phyloP scores from a whole-genome alignment of 1,284 basidiomycete genomes.

The Ustilago tritici region DNA sequence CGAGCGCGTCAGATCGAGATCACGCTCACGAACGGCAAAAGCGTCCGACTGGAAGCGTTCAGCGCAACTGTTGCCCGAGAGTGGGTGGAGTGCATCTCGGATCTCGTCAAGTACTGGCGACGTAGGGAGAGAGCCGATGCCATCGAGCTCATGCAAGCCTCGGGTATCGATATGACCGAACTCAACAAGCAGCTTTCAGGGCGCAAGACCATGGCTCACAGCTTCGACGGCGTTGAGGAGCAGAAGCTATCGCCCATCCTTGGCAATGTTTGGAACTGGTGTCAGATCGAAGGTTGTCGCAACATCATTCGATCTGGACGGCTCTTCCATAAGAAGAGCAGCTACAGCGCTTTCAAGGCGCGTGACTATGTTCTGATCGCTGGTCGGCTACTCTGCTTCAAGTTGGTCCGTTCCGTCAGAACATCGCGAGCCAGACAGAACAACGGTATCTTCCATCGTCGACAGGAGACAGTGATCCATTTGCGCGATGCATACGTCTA shows the following conservation, averaged over 20 bases:
- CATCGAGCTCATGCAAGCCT: constrained; percentile 79
- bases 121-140: constrained; percentile 79
- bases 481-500: constrained; percentile 68
- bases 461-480: constrained; percentile 62
- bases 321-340: constrained; percentile 74
- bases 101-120: constrained; percentile 81
- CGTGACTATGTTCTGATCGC: constrained; percentile 64
- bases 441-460: constrained; percentile 65
- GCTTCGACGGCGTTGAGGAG: constrained; percentile 28
- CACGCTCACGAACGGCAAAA: constrained; percentile 77
- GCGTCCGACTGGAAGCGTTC: constrained; percentile 78
- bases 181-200: constrained; percentile 36
- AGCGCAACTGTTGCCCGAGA: constrained; percentile 76
- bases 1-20: constrained; percentile 82
- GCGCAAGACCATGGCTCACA: constrained; percentile 4
- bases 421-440: constrained; percentile 66
- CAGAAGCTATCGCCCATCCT: constrained; percentile 74
- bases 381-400: constrained; percentile 63
- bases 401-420: constrained; percentile 58
- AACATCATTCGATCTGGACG: constrained; percentile 79
- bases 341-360: constrained; percentile 55
- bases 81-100: constrained; percentile 81
- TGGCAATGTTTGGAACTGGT: constrained; percentile 82
- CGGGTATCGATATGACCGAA: constrained; percentile 73
- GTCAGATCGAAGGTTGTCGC: constrained; percentile 79